These are phyloP conservation scores for Cruciata laevipes DNA, from an alignment of 257 asterid genomes.

Conservation along the genomic window DNA sequence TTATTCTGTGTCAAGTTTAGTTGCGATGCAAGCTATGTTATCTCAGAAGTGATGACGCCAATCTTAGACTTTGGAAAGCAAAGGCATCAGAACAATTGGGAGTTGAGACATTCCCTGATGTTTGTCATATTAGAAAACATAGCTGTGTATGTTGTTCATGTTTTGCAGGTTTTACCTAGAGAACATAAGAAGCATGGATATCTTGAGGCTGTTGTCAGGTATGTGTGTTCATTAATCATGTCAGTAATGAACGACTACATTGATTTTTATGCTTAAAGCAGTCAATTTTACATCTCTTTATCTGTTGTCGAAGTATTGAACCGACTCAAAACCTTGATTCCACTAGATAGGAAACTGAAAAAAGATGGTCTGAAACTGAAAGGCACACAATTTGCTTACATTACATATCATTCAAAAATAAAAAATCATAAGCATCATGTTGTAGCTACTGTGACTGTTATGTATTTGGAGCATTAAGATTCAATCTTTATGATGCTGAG, in stretches of 20 bases:
- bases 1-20: constrained; percentile 94
- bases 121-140: neutral
- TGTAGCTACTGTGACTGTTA: neutral
- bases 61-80: constrained; percentile 97
- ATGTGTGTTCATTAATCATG: constrained; percentile 7
- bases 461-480: neutral
- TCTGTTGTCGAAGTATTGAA: neutral
- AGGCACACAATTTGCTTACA: neutral
- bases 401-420: neutral
- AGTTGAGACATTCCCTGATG: constrained; percentile 28
- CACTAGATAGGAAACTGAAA: neutral
- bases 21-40: constrained; percentile 68
- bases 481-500: neutral
- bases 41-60: constrained; percentile 94
- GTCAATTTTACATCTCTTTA: neutral
- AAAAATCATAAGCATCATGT: too few species aligned
- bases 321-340: too few species aligned
- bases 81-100: constrained; percentile 94
- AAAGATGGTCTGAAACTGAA: neutral
- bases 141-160: constrained; percentile 5
- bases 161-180: constrained; percentile 75
- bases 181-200: constrained; percentile 83
- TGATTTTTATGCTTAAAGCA: neutral
- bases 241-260: neutral
- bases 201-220: constrained; percentile 80